Base-by-base conservation (phyloP, 192 early-diverging fungal genomes). In the Allomyces javanicus region DNA sequence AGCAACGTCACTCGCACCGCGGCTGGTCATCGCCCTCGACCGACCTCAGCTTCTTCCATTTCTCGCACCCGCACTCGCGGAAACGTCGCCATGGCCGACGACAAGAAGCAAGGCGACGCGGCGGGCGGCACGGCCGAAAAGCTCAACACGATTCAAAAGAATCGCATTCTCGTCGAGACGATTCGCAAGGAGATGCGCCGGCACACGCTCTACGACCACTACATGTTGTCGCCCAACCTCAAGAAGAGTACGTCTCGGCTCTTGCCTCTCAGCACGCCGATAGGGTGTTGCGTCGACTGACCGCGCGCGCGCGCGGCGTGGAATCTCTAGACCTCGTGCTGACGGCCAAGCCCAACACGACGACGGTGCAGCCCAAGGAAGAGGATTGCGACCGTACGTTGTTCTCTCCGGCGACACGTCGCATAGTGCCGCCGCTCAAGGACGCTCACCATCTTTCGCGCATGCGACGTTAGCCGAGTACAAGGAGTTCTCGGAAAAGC, bases 161-260 rank as follows among this genome's bases (percentile, higher is more conserved):
- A 58, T 12, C 17, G 17, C 50, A 74, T 74, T 63, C 72, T 68
- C 44, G 71, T 67, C 11, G 73, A 74, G 64, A 74, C 73, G 26
- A 74, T 74, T 67, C 68, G 66, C 61, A 74, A 74, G 66, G 70
- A 74, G 64, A 64, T 74, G 25, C 64, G 73, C 17, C 66, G 66
- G 26, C 67, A 72, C 58, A 64, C 50, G 63, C 61, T 74, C 58
- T 69, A 74, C 61, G 73, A 74, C 25, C 58, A 72, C 23, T 74
- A 74, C 27, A 64, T 72, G 63, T 33, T 74, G 11, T 72, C 70
- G 40, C 73, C 73, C 12, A 66, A 65, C 21, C 62, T 72, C 25
- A 71, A 72, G 25, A 71, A 62, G 11, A 74, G 73, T 72, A 24
- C 24, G 70, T 67, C 10, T 62, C 23, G 33, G 33, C 0, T 40